Percentiles rank a stretch among this genome's conserved stretches.
These are phyloP conservation scores for Parastagonospora nodorum DNA, from an alignment of 2,329 filamentous ascomycete genomes.

Conservation along the genomic window DNA sequence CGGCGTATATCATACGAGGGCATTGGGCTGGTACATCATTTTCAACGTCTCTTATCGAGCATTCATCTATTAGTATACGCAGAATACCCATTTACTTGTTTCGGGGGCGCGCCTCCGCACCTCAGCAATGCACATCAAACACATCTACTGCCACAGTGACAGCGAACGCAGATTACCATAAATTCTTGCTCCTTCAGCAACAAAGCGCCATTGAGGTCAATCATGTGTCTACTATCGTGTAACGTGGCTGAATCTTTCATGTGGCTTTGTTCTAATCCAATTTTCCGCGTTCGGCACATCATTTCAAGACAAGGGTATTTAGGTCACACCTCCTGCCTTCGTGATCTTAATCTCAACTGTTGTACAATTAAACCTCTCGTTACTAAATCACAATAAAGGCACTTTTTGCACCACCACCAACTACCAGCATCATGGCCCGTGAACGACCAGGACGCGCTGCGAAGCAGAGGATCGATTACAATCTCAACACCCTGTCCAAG, in stretches of 20 bases:
- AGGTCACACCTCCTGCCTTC: neutral
- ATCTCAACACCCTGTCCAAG: too few species aligned
- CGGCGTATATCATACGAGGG: neutral
- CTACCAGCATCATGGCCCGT: neutral
- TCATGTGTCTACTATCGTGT: neutral
- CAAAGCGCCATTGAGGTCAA: slow-evolving; percentile 2
- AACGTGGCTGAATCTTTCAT: neutral
- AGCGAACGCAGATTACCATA: neutral
- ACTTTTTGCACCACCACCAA: neutral
- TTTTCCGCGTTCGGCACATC: slow-evolving; percentile 1
- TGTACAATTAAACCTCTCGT: neutral
- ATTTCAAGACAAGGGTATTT: slow-evolving; percentile 6
- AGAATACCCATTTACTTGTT: slow-evolving; percentile 16
- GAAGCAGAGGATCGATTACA: neutral
- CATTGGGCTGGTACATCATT: neutral
- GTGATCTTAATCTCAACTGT: neutral
- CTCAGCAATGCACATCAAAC: neutral
- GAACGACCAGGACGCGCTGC: neutral
- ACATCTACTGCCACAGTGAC: neutral
- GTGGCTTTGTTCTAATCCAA: slow-evolving; percentile 9
- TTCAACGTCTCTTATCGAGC: slow-evolving; percentile 6
- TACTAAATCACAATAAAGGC: neutral
- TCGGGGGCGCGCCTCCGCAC: neutral
- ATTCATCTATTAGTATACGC: slow-evolving; percentile 15
- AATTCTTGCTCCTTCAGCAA: neutral